These are phyloP conservation scores for Solanum tarijense DNA, from an alignment of 257 asterid genomes.

Conservation along the genomic window DNA sequence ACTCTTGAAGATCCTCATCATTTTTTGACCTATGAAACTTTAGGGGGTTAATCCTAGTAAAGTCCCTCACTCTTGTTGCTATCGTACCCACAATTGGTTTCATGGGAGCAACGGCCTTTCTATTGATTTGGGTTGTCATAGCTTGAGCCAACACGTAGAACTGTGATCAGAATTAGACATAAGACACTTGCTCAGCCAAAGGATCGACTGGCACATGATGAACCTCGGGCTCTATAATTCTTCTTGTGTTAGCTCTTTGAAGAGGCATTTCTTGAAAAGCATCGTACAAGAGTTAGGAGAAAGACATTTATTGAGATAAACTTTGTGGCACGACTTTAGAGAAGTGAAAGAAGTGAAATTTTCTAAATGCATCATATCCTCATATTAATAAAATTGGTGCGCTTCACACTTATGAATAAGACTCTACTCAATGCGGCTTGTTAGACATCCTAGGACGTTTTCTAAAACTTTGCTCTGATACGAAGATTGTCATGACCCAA, in stretches of 20 bases:
- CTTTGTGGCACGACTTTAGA: neutral
- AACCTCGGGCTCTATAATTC: too few species aligned
- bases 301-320: neutral
- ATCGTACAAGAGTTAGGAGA: neutral
- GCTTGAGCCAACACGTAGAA: neutral
- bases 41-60: neutral
- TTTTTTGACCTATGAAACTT: neutral
- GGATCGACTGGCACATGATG: neutral
- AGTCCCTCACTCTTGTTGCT: neutral
- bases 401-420: neutral
- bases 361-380: neutral
- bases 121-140: neutral
- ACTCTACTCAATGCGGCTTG: neutral
- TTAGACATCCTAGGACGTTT: neutral
- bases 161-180: fast-evolving
- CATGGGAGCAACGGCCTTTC: neutral
- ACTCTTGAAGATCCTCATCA: neutral
- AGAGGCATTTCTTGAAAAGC: neutral
- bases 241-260: neutral
- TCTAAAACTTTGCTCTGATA: too few species aligned
- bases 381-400: too few species aligned
- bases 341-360: too few species aligned
- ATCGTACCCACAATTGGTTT: neutral
- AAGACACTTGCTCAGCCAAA: neutral
- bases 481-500: neutral